These are phyloP conservation scores for Aspergillus olivimuriae DNA, from an alignment of 495 filamentous ascomycete species.

Conservation along the genomic window DNA sequence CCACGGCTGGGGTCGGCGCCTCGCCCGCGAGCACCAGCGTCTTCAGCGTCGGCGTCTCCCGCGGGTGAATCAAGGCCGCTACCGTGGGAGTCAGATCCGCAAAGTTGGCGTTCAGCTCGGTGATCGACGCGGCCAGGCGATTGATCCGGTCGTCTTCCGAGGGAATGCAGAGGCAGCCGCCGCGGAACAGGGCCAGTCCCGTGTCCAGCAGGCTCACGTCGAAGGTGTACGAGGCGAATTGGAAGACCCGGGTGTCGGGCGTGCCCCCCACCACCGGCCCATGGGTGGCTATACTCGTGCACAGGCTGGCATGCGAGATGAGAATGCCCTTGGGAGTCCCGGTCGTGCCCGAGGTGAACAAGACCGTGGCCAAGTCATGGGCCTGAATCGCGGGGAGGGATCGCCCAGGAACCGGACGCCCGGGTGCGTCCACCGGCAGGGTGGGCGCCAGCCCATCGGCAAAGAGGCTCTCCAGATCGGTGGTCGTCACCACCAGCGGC, in stretches of 20 bases:
- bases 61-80: constrained; percentile 11
- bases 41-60: constrained; percentile 21
- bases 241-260: constrained; percentile 34
- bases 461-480: no score
- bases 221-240: constrained; percentile 54
- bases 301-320: constrained; percentile 17
- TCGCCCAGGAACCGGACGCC: no score
- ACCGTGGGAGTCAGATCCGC: constrained; percentile 23
- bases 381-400: no score
- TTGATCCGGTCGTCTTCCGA: constrained; percentile 30
- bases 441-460: no score
- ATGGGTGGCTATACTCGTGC: constrained; percentile 1
- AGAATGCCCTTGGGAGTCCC: constrained; percentile 39
- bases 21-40: constrained; percentile 35
- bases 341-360: constrained; percentile 36
- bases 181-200: constrained; percentile 46
- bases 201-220: constrained; percentile 53
- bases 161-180: constrained; percentile 51
- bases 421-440: no score
- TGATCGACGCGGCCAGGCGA: constrained; percentile 23
- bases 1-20: constrained; percentile 17
- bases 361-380: neutral
- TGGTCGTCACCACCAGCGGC: neutral
- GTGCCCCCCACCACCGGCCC: neutral
- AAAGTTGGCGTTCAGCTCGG: constrained; percentile 15